Evolutionary conservation across 148 eudicot species (phyloP), one percentile per base, ranked within the genome.

Genomic region (Vaccinium macrocarpon): DNA sequence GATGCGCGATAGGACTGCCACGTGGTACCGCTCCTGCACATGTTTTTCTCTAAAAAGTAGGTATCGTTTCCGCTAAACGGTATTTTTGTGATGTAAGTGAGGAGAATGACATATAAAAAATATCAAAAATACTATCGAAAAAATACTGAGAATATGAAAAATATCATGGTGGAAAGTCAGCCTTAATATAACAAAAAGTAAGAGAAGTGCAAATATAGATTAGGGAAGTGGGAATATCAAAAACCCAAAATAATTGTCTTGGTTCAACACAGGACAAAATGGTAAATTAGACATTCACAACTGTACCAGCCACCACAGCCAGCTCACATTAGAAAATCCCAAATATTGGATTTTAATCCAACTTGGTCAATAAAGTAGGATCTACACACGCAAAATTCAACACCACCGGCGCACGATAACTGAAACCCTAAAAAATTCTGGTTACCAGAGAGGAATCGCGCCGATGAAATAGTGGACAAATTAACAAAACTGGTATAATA

Each of bases 211-310:
- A 19, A 19, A 2, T 19, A 59, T 62, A 64, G 25, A 64, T 64
- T 23, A 64, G 14, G 14, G 14, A 23, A 64, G 32, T 64, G 71
- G 32, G 32, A n/a, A 64, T 64, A 2, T 64, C 71, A 62, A 27
- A 64, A 23, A 23, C 71, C 71, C 3, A 64, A 23, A 64, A 64
- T 23, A 64, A 64, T 64, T 64, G 71, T 64, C 29, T 23, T 3
- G 32, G 29, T 50, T 55, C 78, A n/a, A 75, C 76, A 8, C 9
- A 79, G 66, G 83, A 81, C 83, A 81, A 81, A 81, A 13, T 13
- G 13, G 83, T 64, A 81, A 79, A 16, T 49, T 81, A 25, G 42
- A 25, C 73, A 81, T 38, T 13, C 55, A 3, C 48, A 48, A 64
- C 25, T 0, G 49, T 23, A 12, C 32, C 9, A 64, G 6, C 29